These are phyloP conservation scores for Plectosphaerella sp. DNA, from an alignment of 2,329 filamentous ascomycete species.

Conservation along the genomic window DNA sequence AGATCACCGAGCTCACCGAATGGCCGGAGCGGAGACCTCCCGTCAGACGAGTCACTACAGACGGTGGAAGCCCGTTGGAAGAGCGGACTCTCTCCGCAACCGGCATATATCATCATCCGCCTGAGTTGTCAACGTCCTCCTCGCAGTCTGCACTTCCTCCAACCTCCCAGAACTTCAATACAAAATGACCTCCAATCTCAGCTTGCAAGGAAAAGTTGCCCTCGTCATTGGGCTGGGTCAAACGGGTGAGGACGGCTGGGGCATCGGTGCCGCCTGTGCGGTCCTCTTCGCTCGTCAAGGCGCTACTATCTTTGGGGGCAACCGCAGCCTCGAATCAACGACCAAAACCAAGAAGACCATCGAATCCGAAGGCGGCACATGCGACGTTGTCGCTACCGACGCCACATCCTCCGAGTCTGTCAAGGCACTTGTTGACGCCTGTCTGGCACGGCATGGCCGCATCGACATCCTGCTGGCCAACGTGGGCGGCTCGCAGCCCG, in stretches of 20 bases:
- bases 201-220: conserved; percentile 36
- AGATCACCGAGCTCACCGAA: too few species aligned
- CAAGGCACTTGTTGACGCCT: conserved; percentile 46
- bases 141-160: too few species aligned
- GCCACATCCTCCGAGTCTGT: conserved; percentile 49
- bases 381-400: conserved; percentile 38
- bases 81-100: too few species aligned
- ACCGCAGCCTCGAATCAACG: conserved; percentile 36
- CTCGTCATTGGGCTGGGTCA: conserved; percentile 42
- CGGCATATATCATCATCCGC: too few species aligned
- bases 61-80: too few species aligned
- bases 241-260: conserved; percentile 39
- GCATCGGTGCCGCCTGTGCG: conserved; percentile 46
- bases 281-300: conserved; percentile 41
- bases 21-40: too few species aligned
- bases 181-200: not conserved
- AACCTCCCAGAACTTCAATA: not conserved
- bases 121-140: too few species aligned
- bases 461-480: conserved; percentile 60
- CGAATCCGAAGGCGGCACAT: conserved; percentile 23
- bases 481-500: conserved; percentile 52
- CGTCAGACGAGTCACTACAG: too few species aligned
- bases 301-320: conserved; percentile 45
- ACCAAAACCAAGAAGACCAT: conserved; percentile 33
- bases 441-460: conserved; percentile 44